phyloP scores from a whole-genome alignment of 2,329 filamentous ascomycete genomes.

The Colletotrichum musicola region DNA sequence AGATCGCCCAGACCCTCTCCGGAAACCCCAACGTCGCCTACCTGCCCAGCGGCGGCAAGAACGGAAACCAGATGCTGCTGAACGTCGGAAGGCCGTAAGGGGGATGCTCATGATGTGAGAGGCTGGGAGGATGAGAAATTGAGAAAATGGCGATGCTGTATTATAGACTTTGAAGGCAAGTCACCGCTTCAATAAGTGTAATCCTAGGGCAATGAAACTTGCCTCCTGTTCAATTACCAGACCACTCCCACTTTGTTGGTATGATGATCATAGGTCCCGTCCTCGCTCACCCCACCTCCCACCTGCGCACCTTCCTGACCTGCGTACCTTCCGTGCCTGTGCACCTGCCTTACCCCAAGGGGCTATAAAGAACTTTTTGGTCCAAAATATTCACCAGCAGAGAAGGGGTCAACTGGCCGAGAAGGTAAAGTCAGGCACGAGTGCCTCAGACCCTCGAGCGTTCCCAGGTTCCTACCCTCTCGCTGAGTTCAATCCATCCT shows the following conservation, averaged over 20 bases:
- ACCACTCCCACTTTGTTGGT: background rate
- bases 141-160: conserved; percentile 33
- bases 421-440: too few relatives aligned
- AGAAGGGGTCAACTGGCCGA: too few relatives aligned
- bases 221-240: conserved; percentile 26
- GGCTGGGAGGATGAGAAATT: background rate
- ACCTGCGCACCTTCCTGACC: too few relatives aligned
- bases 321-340: too few relatives aligned
- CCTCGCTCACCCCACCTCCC: too few relatives aligned
- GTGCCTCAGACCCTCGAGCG: too few relatives aligned
- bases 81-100: conserved; percentile 61
- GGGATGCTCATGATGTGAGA: background rate
- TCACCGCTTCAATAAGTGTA: conserved; percentile 44
- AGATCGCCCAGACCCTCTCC: conserved; percentile 92
- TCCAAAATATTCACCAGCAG: too few relatives aligned
- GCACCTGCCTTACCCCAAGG: too few relatives aligned
- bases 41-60: conserved; percentile 79
- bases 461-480: too few relatives aligned
- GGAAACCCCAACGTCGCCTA: conserved; percentile 97
- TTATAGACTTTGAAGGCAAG: conserved; percentile 41
- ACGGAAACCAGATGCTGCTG: conserved; percentile 66
- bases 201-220: conserved; percentile 39
- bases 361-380: too few relatives aligned
- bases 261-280: background rate
- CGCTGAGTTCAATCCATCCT: too few relatives aligned